These are phyloP conservation scores for Neocucurbitaria cava DNA, from an alignment of 2,329 filamentous ascomycete genomes.

Conservation along the genomic window DNA sequence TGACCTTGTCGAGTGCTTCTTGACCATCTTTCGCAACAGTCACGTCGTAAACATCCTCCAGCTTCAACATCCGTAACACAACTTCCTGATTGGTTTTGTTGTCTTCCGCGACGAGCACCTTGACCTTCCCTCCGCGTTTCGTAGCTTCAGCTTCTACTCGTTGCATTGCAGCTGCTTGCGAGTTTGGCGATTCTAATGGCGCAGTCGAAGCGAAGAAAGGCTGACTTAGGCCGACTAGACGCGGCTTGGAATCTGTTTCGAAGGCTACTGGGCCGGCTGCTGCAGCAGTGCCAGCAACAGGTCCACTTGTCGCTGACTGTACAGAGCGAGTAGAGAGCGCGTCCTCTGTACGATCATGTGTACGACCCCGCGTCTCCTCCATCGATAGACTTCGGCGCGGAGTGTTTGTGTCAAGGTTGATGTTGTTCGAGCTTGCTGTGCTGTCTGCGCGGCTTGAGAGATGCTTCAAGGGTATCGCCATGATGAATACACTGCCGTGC, in stretches of 20 bases:
- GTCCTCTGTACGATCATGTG: conserved; percentile 45
- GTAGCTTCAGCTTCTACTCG: conserved; percentile 68
- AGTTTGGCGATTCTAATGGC: conserved; percentile 60
- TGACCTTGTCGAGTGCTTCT: conserved; percentile 86
- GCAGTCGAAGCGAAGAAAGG: conserved; percentile 73
- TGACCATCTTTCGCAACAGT: conserved; percentile 78
- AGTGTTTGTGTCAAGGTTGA: conserved; percentile 32
- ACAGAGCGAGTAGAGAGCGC: conserved; percentile 39
- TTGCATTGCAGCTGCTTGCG: conserved; percentile 71
- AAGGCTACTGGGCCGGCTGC: conserved; percentile 49
- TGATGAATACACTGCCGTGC: conserved; percentile 79
- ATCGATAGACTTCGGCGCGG: conserved; percentile 36
- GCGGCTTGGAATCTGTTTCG: conserved; percentile 72
- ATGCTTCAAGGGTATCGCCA: conserved; percentile 82
- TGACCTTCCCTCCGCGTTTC: conserved; percentile 66
- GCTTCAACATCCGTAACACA: conserved; percentile 70
- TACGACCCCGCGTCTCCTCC: conserved; percentile 30
- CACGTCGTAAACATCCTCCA: conserved; percentile 84
- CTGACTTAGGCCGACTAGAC: conserved; percentile 80
- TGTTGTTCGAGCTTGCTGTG: conserved; percentile 49
- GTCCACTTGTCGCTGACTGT: conserved; percentile 37
- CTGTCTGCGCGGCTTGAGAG: conserved; percentile 70
- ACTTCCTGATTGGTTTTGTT: conserved; percentile 61
- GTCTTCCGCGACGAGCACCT: conserved; percentile 86
- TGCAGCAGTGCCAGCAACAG: conserved; percentile 23